A percentile compares a stretch with the other conserved stretches of the same genome.
Conservation (phyloP, 805 yeast genomes). For the Sungouiozyma intestinalis region DNA sequence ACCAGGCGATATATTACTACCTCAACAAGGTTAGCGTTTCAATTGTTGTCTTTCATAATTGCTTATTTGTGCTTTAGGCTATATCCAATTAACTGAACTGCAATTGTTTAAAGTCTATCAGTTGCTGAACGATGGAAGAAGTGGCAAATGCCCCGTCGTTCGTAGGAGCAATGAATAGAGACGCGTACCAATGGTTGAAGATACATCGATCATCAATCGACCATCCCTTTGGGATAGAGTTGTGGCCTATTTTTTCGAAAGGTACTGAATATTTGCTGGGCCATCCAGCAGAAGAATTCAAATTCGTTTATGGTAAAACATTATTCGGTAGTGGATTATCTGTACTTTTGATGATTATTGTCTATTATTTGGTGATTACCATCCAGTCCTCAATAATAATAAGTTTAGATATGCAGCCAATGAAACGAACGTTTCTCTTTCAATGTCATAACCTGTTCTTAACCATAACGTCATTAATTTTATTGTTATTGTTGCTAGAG, state of each 20-base stretch:
- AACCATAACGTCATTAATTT: constrained; percentile 47
- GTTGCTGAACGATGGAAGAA: background rate
- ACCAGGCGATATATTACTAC: too few species aligned
- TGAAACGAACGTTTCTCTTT: constrained; percentile 53
- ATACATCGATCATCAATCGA: constrained; percentile 45
- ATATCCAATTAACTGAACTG: background rate
- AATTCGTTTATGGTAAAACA: constrained; percentile 45
- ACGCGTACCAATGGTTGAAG: constrained; percentile 15
- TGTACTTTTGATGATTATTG: constrained; percentile 43
- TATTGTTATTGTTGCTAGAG: constrained; percentile 52
- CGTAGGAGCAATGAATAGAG: background rate
- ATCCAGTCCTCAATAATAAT: constrained; percentile 26
- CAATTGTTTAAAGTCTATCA: background rate
- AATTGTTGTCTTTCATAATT: background rate
- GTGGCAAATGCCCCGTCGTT: background rate
- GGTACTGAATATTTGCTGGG: constrained; percentile 41
- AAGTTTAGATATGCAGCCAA: constrained; percentile 40
- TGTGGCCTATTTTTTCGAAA: constrained; percentile 53
- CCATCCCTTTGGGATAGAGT: constrained; percentile 64
- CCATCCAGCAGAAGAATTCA: constrained; percentile 47
- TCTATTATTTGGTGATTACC: constrained; percentile 49
- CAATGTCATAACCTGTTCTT: constrained; percentile 60
- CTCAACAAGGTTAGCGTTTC: too few species aligned
- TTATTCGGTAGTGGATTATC: constrained; percentile 56
- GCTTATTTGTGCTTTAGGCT: too few species aligned